Conservation (phyloP, 345 rosid genomes). For the Citrus reticulata region DNA sequence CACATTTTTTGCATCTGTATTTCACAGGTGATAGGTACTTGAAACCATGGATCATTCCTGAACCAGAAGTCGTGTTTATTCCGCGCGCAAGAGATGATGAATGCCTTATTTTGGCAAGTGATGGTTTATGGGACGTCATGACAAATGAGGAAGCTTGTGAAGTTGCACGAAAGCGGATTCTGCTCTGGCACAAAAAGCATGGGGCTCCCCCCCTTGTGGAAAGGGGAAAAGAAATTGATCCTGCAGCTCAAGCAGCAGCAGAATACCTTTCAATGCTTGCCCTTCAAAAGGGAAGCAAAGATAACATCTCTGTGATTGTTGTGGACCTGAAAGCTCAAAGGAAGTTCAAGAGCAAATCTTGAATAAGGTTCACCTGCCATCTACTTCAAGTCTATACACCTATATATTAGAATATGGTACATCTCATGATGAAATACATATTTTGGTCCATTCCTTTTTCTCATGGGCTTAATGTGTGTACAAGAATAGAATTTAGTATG, state of each 20-base stretch:
- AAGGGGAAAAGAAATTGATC: slow-evolving; percentile 70
- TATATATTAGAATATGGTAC: slow-evolving; percentile 31
- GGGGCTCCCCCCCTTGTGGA: slow-evolving; percentile 42
- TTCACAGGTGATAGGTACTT: slow-evolving; percentile 64
- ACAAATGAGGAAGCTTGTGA: slow-evolving; percentile 71
- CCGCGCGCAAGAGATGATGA: slow-evolving; percentile 70
- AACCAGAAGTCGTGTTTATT: slow-evolving; percentile 60
- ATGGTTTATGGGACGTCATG: slow-evolving; percentile 77
- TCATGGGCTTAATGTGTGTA: slow-evolving; percentile 64
- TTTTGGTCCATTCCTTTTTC: slow-evolving; percentile 69
- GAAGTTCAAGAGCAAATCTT: slow-evolving; percentile 69
- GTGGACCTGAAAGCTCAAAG: slow-evolving; percentile 89
- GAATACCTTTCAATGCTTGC: slow-evolving; percentile 74
- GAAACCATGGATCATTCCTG: slow-evolving; percentile 75
- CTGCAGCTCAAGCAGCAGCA: slow-evolving; percentile 77
- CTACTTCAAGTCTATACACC: slow-evolving; percentile 17
- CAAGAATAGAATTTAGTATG: slow-evolving; percentile 34
- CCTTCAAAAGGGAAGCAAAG: slow-evolving; percentile 75
- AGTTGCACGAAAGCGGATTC: slow-evolving; percentile 63
- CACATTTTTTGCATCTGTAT: neutral
- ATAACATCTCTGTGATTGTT: slow-evolving; percentile 79
- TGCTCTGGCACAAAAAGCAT: slow-evolving; percentile 76
- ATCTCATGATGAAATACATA: slow-evolving; percentile 42
- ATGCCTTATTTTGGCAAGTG: slow-evolving; percentile 67
- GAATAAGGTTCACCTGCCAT: slow-evolving; percentile 20